These are phyloP conservation scores for Trichocladium antarcticum DNA, from an alignment of 495 filamentous ascomycete genomes.

Conservation along the genomic window DNA sequence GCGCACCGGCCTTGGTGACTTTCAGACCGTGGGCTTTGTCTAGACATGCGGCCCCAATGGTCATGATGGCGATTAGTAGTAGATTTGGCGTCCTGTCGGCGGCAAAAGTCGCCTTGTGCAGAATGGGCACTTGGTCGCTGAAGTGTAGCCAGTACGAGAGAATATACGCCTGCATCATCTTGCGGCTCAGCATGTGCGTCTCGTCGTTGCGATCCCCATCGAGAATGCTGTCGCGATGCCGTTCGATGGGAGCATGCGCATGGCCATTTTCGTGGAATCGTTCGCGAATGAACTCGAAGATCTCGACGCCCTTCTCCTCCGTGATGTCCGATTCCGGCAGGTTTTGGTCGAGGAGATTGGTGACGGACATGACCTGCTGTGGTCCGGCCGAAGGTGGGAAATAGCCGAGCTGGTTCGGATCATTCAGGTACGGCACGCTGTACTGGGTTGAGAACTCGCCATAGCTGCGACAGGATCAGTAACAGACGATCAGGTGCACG, in stretches of 20 bases:
- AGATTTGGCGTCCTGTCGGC: constrained; percentile 76
- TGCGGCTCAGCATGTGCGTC: constrained; percentile 68
- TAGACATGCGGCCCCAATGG: constrained; percentile 81
- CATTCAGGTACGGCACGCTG: constrained; percentile 38
- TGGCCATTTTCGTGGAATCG: constrained; percentile 75
- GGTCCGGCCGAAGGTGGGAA: constrained; percentile 43
- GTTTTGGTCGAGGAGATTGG: constrained; percentile 73
- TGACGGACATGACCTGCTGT: constrained; percentile 80
- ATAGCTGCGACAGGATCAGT: constrained; percentile 34
- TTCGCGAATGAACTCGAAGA: constrained; percentile 75
- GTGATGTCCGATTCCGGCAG: constrained; percentile 71
- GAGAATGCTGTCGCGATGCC: constrained; percentile 66
- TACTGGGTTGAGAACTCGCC: constrained; percentile 41
- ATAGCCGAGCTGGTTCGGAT: constrained; percentile 40
- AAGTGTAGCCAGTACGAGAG: constrained; percentile 91
- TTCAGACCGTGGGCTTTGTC: constrained; percentile 67
- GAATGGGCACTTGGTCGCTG: constrained; percentile 85
- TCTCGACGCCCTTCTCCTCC: constrained; percentile 72
- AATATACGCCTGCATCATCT: constrained; percentile 94
- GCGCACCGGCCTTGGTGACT: constrained; percentile 58
- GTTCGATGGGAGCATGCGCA: constrained; percentile 59
- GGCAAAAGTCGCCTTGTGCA: constrained; percentile 88
- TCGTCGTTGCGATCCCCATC: constrained; percentile 64
- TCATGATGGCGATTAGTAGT: constrained; percentile 84
- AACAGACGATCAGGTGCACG: not conserved